A percentile compares a stretch with the other conserved stretches of the same genome.
Conservation (phyloP, 306 rosid species). For the Phaseolus lunatus region DNA sequence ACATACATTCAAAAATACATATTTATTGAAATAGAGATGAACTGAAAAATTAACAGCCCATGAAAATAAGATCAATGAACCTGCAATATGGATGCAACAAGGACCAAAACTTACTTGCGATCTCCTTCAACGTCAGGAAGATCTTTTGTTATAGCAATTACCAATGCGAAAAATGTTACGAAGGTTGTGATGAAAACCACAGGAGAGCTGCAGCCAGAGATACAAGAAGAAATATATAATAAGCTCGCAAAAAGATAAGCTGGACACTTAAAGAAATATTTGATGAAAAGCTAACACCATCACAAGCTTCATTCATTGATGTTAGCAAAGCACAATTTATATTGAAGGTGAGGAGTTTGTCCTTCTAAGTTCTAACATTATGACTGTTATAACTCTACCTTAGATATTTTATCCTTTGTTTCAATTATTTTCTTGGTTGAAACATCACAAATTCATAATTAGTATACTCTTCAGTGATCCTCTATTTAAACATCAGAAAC, state of each 20-base stretch:
- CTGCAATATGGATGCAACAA: slow-evolving; percentile 27
- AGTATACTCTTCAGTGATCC: slow-evolving; percentile 14
- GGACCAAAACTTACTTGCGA: slow-evolving; percentile 69
- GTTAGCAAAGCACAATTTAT: not conserved
- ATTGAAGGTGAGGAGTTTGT: not conserved
- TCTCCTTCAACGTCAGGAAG: slow-evolving; percentile 98
- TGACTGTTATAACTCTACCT: slow-evolving; percentile 16
- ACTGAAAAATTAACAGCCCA: slow-evolving; percentile 20
- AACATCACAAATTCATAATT: slow-evolving; percentile 15
- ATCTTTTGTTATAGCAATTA: slow-evolving; percentile 97
- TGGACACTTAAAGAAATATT: not conserved
- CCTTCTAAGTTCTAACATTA: not conserved
- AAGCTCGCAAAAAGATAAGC: slow-evolving; percentile 19
- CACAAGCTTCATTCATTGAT: slow-evolving; percentile 13
- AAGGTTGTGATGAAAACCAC: slow-evolving; percentile 89
- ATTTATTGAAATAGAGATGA: not conserved
- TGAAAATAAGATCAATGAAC: slow-evolving; percentile 40
- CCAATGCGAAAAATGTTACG: slow-evolving; percentile 93
- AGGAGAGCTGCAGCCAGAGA: slow-evolving; percentile 78
- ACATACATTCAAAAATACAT: not conserved
- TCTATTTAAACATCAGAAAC: slow-evolving; percentile 30
- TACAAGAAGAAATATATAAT: slow-evolving; percentile 37
- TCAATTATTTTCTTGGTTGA: slow-evolving; percentile 25
- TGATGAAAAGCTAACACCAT: slow-evolving; percentile 28
- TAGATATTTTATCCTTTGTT: slow-evolving; percentile 10